Evolutionary conservation across 164 flowering plant genomes (phyloP).

Genomic region (Echeveria elegans): DNA sequence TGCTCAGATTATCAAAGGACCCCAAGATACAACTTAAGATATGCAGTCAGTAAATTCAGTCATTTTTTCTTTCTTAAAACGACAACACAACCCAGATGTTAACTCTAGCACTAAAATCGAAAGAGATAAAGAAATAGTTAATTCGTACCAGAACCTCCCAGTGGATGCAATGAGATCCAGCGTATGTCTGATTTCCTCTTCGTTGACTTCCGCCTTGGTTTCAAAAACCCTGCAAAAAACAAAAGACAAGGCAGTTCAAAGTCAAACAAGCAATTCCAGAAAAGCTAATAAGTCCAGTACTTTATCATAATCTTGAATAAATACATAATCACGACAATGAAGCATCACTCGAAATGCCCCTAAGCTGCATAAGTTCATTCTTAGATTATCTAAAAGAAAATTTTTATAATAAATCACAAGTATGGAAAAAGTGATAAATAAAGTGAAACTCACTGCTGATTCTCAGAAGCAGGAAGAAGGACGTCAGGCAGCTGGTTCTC

Average conservation of each 20-base stretch:
- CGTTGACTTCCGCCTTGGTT: slow-evolving; percentile 25
- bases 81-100: background rate
- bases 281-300: background rate
- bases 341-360: background rate
- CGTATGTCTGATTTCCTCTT: slow-evolving; percentile 41
- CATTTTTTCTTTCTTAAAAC: background rate
- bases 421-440: background rate
- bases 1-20: too few species aligned
- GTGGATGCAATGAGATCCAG: slow-evolving; percentile 64
- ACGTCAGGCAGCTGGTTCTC: background rate
- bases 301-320: background rate
- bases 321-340: background rate
- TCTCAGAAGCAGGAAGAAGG: background rate
- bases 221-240: slow-evolving; percentile 12
- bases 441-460: background rate
- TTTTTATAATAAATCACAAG: background rate
- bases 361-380: too few species aligned
- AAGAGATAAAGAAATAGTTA: background rate
- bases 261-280: too few species aligned
- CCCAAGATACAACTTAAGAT: background rate
- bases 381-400: background rate
- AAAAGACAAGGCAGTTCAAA: background rate
- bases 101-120: background rate
- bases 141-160: slow-evolving; percentile 67
- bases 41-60: background rate